Conservation (phyloP, 164 flowering plant genomes). For the Houttuynia cordata region DNA sequence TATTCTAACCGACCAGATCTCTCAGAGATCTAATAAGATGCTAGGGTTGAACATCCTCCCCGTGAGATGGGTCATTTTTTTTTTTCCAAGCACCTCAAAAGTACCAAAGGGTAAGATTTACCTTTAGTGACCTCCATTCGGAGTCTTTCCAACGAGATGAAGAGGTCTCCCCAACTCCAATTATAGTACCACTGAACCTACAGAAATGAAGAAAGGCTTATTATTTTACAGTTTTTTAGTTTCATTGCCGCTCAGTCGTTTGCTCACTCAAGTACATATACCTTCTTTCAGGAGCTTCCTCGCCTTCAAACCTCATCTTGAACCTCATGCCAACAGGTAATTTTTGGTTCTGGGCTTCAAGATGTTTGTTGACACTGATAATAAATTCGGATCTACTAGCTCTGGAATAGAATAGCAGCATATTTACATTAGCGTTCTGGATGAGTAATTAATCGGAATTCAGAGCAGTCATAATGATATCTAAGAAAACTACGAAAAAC, state of each 20-base stretch:
- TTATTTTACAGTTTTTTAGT: background rate
- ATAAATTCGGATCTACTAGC: constrained; percentile 83
- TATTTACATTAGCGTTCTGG: constrained; percentile 1
- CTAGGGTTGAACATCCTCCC: background rate
- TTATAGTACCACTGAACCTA: constrained; percentile 91
- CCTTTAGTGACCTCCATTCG: constrained; percentile 96
- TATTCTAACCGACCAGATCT: background rate
- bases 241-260: background rate
- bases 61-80: background rate
- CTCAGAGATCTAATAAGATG: background rate
- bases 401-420: constrained; percentile 24
- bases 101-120: constrained; percentile 7
- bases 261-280: constrained; percentile 9
- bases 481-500: background rate
- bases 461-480: background rate
- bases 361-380: constrained; percentile 72
- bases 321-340: constrained; percentile 88
- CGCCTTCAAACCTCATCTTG: constrained; percentile 95
- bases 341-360: constrained; percentile 57
- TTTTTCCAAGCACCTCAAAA: background rate
- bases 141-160: constrained; percentile 67
- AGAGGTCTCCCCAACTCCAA: constrained; percentile 58
- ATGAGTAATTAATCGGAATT: background rate
- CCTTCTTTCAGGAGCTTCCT: constrained; percentile 96
- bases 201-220: background rate